These are phyloP conservation scores for Bruguiera gymnorhiza DNA, from an alignment of 345 rosid genomes.

Conservation along the genomic window DNA sequence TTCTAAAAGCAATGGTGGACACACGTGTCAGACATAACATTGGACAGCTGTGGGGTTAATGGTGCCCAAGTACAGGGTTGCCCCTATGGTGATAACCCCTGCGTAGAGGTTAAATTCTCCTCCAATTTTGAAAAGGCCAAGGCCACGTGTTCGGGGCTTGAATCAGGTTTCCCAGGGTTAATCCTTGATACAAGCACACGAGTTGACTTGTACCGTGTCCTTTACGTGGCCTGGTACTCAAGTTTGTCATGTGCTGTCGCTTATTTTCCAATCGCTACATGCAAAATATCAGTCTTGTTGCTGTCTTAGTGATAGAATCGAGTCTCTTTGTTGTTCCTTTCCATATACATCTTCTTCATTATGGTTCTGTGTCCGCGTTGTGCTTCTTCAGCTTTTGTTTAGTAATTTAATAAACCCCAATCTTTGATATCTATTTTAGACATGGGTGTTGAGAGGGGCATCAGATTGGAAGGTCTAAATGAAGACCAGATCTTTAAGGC, in stretches of 20 bases:
- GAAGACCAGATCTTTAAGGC: slow-evolving; percentile 57
- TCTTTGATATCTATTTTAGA: slow-evolving; percentile 31
- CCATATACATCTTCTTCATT: neutral
- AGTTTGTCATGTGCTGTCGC: too few relatives aligned
- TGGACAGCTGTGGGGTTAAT: too few relatives aligned
- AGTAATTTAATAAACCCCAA: neutral
- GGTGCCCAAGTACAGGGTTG: neutral
- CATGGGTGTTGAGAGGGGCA: slow-evolving; percentile 65
- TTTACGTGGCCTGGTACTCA: too few relatives aligned
- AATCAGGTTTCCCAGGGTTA: neutral
- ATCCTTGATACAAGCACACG: too few relatives aligned
- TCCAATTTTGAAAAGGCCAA: neutral
- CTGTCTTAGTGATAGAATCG: too few relatives aligned
- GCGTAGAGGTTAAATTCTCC: too few relatives aligned
- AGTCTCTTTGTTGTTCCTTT: neutral
- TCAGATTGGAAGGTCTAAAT: slow-evolving; percentile 53
- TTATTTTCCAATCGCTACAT: too few relatives aligned
- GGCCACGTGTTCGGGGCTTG: neutral
- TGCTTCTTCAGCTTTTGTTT: neutral
- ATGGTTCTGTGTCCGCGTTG: neutral
- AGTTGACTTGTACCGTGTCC: too few relatives aligned
- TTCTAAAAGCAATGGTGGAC: too few relatives aligned
- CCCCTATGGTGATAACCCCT: neutral
- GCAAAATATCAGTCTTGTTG: too few relatives aligned
- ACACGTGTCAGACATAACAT: too few relatives aligned